phyloP scores from a whole-genome alignment of 2,329 filamentous ascomycete genomes.

The Epichloe amarillans region DNA sequence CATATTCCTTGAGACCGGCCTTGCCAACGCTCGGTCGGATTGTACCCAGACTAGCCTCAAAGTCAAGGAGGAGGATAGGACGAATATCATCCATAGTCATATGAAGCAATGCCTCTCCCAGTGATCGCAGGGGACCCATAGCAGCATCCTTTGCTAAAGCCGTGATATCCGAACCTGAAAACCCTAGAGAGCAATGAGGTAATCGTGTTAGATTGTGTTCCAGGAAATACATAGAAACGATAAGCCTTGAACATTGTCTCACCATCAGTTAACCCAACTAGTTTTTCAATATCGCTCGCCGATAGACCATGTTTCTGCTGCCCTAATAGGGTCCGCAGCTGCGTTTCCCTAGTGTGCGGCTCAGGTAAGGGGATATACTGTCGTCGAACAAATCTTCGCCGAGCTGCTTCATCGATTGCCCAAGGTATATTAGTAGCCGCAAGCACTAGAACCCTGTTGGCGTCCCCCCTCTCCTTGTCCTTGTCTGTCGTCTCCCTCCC shows the following conservation, averaged over 20 bases:
- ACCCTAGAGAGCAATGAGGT: constrained; percentile 43
- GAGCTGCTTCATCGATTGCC: constrained; percentile 93
- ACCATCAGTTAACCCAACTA: constrained; percentile 82
- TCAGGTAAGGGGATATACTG: constrained; percentile 96
- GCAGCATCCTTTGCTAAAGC: constrained; percentile 94
- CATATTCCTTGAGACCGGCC: constrained; percentile 73
- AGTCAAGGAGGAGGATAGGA: constrained; percentile 71
- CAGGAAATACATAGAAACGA: background rate
- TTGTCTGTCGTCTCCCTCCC: constrained; percentile 58
- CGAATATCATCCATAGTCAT: constrained; percentile 93
- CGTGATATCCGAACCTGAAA: constrained; percentile 93
- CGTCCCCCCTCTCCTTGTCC: constrained; percentile 62
- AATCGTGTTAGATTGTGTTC: constrained; percentile 1
- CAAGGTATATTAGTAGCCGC: constrained; percentile 94
- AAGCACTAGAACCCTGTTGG: constrained; percentile 79
- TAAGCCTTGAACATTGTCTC: constrained; percentile 16
- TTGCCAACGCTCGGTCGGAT: constrained; percentile 86
- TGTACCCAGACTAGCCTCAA: constrained; percentile 66
- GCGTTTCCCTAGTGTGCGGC: constrained; percentile 61
- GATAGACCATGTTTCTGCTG: constrained; percentile 76
- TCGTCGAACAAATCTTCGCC: constrained; percentile 76
- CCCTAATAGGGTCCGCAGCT: constrained; percentile 65
- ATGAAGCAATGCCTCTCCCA: constrained; percentile 78
- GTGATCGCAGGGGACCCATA: constrained; percentile 83
- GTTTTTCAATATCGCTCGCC: constrained; percentile 53